Conservation (phyloP, 768 basidiomycete genomes). For the Panaeolus papilionaceus region DNA sequence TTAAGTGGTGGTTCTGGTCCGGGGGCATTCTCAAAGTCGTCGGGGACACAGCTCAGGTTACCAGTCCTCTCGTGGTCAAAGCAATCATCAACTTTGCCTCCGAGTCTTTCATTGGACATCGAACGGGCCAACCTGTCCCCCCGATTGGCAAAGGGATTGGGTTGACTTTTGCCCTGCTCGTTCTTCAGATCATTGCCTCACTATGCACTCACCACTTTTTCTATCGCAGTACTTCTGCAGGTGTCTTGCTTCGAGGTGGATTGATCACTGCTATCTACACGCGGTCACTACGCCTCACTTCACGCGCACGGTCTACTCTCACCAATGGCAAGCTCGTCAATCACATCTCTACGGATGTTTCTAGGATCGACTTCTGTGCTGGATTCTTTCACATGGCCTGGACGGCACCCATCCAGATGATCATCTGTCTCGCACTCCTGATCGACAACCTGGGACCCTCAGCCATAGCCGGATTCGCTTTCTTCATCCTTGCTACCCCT, state of each 20-base stretch:
- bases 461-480: slow-evolving; percentile 57
- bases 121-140: slow-evolving; percentile 42
- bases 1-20: slow-evolving; percentile 82
- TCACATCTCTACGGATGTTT: slow-evolving; percentile 92
- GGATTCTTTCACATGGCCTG: slow-evolving; percentile 78
- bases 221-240: slow-evolving; percentile 74
- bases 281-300: slow-evolving; percentile 75
- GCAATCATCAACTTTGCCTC: slow-evolving; percentile 75
- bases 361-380: slow-evolving; percentile 88
- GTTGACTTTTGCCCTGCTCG: slow-evolving; percentile 70
- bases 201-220: slow-evolving; percentile 84
- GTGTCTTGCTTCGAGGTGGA: slow-evolving; percentile 83
- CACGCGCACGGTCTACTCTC: slow-evolving; percentile 78
- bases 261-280: slow-evolving; percentile 89
- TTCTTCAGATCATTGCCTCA: slow-evolving; percentile 70
- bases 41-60: slow-evolving; percentile 76
- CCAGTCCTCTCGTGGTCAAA: slow-evolving; percentile 81
- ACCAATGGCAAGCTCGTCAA: slow-evolving; percentile 92
- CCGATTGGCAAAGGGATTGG: slow-evolving; percentile 70
- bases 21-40: slow-evolving; percentile 63
- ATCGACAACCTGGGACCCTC: slow-evolving; percentile 60
- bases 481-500: slow-evolving; percentile 76
- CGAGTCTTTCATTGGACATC: slow-evolving; percentile 60
- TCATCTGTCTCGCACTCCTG: slow-evolving; percentile 77
- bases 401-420: slow-evolving; percentile 79